Base-by-base conservation (phyloP, 1,284 basidiomycete genomes). In the Cutaneotrichosporon mucoides region DNA sequence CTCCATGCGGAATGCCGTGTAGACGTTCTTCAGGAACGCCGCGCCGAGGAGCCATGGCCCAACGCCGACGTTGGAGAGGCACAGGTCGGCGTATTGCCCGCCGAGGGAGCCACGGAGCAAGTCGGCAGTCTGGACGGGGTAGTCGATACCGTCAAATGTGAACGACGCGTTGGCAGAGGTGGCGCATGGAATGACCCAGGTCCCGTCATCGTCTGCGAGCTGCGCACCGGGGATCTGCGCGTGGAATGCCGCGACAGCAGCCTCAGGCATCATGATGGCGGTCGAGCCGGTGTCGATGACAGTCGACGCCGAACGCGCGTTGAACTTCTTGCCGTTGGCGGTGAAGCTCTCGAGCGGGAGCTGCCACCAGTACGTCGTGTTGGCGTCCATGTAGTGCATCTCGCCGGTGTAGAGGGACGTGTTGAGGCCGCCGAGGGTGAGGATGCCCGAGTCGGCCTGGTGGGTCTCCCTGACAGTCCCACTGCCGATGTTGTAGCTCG, bases 381-480 rank as follows among this genome's bases (percentile, higher is more conserved):
- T 46, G 16, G 66, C 55, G 56, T 88, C 80, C 65, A 85, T 84
- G 70, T 86, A 94, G 68, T 92, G 88, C 62, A 96, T 88, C 44
- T 84, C 78, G 9, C 91, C 91, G 0, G 85, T 86, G 77, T 85
- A 94, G 10, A 89, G 76, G 6, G 83, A 84, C 0, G 79, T 70
- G 74, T 94, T 88, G 46, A 85, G 78, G 51, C 53, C 63, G 46
- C 77, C 91, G 79, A 95, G 84, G 5, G 84, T 86, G 68, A 95
- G 87, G 2, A 85, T 84, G 10, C 92, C 92, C 63, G 92, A 91
- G 36, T 76, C 40, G 11, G 37, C 15, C 62, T 91, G 90, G 24
- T 73, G 34, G 10, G 83, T 80, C 70, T 90, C 88, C 42, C 85
- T 16, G 4, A 41, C 6, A 11, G 24, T 24, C 24, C 38, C 37